Percentiles rank a stretch among this genome's conserved stretches.
Evolutionary conservation across 768 basidiomycete species (phyloP).

Genomic region (Amanita brunnescens): DNA sequence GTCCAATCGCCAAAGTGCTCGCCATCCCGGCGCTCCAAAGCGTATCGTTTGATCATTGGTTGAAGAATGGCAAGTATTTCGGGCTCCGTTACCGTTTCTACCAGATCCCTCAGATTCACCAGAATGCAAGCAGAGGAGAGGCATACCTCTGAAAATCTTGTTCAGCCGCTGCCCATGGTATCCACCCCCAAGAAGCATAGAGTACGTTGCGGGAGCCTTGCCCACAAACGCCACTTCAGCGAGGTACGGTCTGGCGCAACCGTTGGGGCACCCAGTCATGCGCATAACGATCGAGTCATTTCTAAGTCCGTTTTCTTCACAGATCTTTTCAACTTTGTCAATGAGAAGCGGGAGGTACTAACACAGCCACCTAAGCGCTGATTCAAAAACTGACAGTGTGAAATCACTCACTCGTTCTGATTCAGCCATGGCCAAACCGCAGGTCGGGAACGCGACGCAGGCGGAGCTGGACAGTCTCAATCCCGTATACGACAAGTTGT

Average conservation of each 20-base stretch:
- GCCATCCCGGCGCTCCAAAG: conserved; percentile 75
- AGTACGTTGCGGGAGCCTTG: conserved; percentile 87
- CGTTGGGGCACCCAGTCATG: conserved; percentile 97
- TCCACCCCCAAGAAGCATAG: conserved; percentile 94
- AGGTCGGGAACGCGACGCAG: conserved; percentile 97
- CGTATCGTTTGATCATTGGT: conserved; percentile 94
- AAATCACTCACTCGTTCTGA: conserved; percentile 39
- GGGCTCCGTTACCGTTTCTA: conserved; percentile 3
- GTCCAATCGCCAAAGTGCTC: conserved; percentile 96
- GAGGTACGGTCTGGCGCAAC: conserved; percentile 88
- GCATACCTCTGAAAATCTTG: conserved; percentile 84
- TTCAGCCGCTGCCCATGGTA: conserved; percentile 92
- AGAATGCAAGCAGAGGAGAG: neutral
- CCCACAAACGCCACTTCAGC: conserved; percentile 96
- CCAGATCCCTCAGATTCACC: neutral
- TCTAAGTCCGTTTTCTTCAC: conserved; percentile 86
- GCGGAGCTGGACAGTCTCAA: conserved; percentile 86
- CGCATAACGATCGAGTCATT: conserved; percentile 97
- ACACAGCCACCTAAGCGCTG: neutral
- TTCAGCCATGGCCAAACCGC: conserved; percentile 50
- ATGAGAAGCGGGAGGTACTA: conserved; percentile 89
- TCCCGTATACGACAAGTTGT: conserved; percentile 73
- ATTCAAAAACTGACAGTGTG: neutral
- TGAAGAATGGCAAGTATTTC: conserved; percentile 58
- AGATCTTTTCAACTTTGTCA: conserved; percentile 91